Evolutionary conservation across 495 filamentous ascomycete species (phyloP).

Genomic region (Peziza echinospora): DNA sequence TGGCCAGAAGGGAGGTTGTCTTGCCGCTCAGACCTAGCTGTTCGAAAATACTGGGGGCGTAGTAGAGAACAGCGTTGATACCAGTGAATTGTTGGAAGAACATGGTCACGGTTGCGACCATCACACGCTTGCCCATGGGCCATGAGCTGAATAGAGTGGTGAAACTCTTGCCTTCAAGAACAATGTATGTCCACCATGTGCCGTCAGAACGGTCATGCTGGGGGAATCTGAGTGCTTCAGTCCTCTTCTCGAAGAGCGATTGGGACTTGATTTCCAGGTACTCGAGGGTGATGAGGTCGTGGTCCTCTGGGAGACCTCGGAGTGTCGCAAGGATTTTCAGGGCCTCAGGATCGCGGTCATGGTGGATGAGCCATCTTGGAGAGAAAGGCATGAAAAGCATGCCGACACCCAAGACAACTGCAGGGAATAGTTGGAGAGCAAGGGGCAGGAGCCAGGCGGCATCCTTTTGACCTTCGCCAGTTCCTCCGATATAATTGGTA

Average conservation of each 20-base stretch:
- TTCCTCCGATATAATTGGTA: constrained; percentile 60
- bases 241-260: constrained; percentile 57
- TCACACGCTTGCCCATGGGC: constrained; percentile 54
- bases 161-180: constrained; percentile 12
- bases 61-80: constrained; percentile 47
- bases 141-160: constrained; percentile 39
- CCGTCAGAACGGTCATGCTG: constrained; percentile 4
- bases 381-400: constrained; percentile 69
- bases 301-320: constrained; percentile 35
- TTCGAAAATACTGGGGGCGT: constrained; percentile 54
- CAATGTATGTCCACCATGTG: constrained; percentile 8
- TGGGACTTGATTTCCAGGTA: constrained; percentile 69
- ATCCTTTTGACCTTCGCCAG: constrained; percentile 36
- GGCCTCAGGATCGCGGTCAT: constrained; percentile 49
- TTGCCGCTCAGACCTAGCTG: constrained; percentile 41
- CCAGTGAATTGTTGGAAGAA: constrained; percentile 61
- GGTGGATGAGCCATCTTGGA: constrained; percentile 57
- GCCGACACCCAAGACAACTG: constrained; percentile 39
- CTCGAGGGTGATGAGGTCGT: constrained; percentile 49
- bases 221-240: constrained; percentile 48
- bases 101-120: constrained; percentile 49
- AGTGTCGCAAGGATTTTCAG: constrained; percentile 44
- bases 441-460: constrained; percentile 49
- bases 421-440: constrained; percentile 39
- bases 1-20: constrained; percentile 48